phyloP scores from a whole-genome alignment of 768 basidiomycete species.

The Psilocybe sp. region DNA sequence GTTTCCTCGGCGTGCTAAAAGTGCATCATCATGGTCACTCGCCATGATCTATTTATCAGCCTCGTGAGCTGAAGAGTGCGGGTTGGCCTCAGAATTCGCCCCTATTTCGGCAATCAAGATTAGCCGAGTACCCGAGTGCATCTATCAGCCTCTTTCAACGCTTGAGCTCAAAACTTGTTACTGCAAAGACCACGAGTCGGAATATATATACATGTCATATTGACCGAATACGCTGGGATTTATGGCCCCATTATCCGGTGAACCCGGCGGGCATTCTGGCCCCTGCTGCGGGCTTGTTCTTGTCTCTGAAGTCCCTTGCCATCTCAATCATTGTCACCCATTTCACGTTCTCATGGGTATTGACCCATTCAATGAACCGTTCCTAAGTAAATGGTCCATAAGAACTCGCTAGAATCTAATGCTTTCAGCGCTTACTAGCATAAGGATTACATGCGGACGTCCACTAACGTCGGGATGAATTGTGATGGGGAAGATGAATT shows the following conservation, averaged over 20 bases:
- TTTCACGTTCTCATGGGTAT: conserved; percentile 63
- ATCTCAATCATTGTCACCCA: conserved; percentile 74
- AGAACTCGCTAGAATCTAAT: not conserved
- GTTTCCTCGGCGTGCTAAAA: not conserved
- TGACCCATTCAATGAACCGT: conserved; percentile 73
- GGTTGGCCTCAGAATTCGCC: too few species aligned
- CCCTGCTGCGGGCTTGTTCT: conserved; percentile 42
- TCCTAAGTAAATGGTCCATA: conserved; percentile 37
- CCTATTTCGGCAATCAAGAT: too few species aligned
- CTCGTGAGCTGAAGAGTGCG: too few species aligned
- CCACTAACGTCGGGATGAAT: conserved; percentile 80
- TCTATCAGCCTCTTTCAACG: not conserved
- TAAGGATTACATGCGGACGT: conserved; percentile 70
- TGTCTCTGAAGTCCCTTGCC: conserved; percentile 57
- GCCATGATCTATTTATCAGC: too few species aligned
- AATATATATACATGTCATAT: too few species aligned
- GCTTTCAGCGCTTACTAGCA: conserved; percentile 46
- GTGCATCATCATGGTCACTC: too few species aligned
- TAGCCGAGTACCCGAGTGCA: too few species aligned
- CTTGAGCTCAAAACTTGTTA: not conserved
- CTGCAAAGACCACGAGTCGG: not conserved
- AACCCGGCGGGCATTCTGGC: conserved; percentile 56
- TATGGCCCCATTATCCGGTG: conserved; percentile 9
- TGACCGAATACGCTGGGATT: too few species aligned
- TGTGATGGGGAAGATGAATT: conserved; percentile 73